These are phyloP conservation scores for Coniella lustricola DNA, from an alignment of 2,329 filamentous ascomycete genomes.

Conservation along the genomic window DNA sequence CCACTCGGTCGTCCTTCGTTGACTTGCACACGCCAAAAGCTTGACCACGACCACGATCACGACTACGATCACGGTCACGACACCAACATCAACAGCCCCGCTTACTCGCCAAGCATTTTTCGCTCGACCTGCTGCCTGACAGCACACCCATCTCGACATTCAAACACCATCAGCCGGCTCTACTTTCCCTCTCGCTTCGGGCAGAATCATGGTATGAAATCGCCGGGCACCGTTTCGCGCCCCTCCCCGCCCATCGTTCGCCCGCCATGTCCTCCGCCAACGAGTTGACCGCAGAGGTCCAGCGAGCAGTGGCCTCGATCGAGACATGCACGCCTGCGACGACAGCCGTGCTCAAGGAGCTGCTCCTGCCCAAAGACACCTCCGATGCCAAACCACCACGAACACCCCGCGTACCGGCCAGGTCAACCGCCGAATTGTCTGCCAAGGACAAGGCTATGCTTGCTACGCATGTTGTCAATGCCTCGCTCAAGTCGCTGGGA, in stretches of 20 bases:
- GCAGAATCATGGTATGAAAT: conserved; percentile 26
- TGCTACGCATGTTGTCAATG: conserved; percentile 68
- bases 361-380: conserved; percentile 33
- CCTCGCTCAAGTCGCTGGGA: conserved; percentile 59
- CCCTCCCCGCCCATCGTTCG: conserved; percentile 16
- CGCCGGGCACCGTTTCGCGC: conserved; percentile 24
- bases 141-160: too few species aligned
- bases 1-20: neutral
- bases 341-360: conserved; percentile 35
- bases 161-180: too few species aligned
- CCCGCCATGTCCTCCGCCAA: conserved; percentile 31
- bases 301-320: conserved; percentile 37
- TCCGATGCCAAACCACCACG: conserved; percentile 20
- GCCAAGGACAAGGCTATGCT: conserved; percentile 57
- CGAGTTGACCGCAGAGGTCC: conserved; percentile 38
- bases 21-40: conserved; percentile 1
- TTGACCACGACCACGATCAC: too few species aligned
- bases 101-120: too few species aligned
- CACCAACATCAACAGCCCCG: too few species aligned
- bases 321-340: conserved; percentile 42
- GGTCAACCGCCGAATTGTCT: conserved; percentile 34
- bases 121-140: too few species aligned
- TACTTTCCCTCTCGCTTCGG: conserved; percentile 17
- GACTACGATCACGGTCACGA: too few species aligned
- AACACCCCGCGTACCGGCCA: conserved; percentile 17